These are phyloP conservation scores for Odontarrhena argentea DNA, from an alignment of 345 rosid genomes.

Conservation along the genomic window DNA sequence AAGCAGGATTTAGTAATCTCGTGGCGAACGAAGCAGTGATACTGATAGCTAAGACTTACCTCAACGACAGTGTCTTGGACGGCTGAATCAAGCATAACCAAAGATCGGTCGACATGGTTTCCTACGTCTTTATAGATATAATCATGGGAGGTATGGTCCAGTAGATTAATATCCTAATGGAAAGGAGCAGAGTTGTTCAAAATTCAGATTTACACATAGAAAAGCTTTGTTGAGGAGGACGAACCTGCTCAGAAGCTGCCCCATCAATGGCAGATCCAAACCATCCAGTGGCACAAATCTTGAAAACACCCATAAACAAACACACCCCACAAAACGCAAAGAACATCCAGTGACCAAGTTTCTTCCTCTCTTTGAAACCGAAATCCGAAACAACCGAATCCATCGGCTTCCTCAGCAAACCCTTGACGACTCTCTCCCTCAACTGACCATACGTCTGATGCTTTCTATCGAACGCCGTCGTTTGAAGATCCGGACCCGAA, in stretches of 20 bases:
- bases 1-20: background rate
- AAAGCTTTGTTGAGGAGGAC: background rate
- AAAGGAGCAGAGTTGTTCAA: background rate
- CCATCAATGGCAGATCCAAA: slow-evolving; percentile 82
- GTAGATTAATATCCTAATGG: slow-evolving; percentile 48
- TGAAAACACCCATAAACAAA: slow-evolving; percentile 82
- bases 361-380: slow-evolving; percentile 71
- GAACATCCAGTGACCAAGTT: slow-evolving; percentile 89
- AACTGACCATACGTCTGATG: slow-evolving; percentile 44
- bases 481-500: slow-evolving; percentile 36
- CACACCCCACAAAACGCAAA: slow-evolving; percentile 74
- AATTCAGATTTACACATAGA: too few species aligned
- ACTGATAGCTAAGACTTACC: slow-evolving; percentile 50
- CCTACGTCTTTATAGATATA: slow-evolving; percentile 48
- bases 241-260: slow-evolving; percentile 55
- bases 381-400: slow-evolving; percentile 63
- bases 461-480: slow-evolving; percentile 49
- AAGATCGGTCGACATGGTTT: slow-evolving; percentile 50
- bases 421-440: slow-evolving; percentile 56
- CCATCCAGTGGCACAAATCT: slow-evolving; percentile 89
- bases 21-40: background rate
- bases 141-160: slow-evolving; percentile 40
- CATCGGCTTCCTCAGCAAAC: slow-evolving; percentile 54
- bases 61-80: slow-evolving; percentile 42
- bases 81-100: slow-evolving; percentile 49